Evolutionary conservation across 2,329 filamentous ascomycete species (phyloP), one percentile per base, ranked within the genome.

Genomic region (Botrytis paeoniae): DNA sequence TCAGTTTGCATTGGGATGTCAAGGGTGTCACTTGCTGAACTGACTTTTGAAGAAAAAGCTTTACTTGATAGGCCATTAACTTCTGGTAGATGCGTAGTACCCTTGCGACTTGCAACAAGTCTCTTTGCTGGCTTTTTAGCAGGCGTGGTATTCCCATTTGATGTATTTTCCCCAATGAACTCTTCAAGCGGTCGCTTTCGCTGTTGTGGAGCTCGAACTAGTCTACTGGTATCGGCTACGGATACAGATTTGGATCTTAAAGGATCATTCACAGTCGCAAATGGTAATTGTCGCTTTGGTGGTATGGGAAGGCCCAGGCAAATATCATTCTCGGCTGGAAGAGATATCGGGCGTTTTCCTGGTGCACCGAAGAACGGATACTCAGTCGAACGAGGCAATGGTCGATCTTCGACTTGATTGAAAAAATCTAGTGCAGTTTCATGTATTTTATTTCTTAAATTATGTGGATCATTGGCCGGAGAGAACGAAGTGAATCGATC

Each of bases 221-320:
- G 14, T 22, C 22, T 3, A 43, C 37, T 48, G 10, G 66, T 41
- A 9, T 57, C 54, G 35, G 75, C 62, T 10, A 62, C 54, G 5
- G 37, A 69, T 5, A 20, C 32, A 48, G 54, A n/a, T 37, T 20
- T 41, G 32, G 37, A 3, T 22, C 43, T 35, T 6, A 14, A 18
- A 60, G 39, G 7, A 10, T 69, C 57, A 68, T 63, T 74, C 22
- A 72, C 59, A 29, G 72, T 77, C 8, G 73, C 72, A 39, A 80
- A 80, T 5, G 80, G 79, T n/a, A 80, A 72, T 61, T 75, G 72
- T 63, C 77, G 75, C 71, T 69, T 78, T 37, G 79, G 78, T 25
- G 79, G 78, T 64, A 79, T 75, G 62, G 68, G 70, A 41, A 75
- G 48, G 45, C 32, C 39, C 20, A 32, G 61, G 48, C 45, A 69